A percentile compares a stretch with the other conserved stretches of the same genome.
Evolutionary conservation across 768 basidiomycete genomes (phyloP).

Genomic region (Panaeolus cyanescens): DNA sequence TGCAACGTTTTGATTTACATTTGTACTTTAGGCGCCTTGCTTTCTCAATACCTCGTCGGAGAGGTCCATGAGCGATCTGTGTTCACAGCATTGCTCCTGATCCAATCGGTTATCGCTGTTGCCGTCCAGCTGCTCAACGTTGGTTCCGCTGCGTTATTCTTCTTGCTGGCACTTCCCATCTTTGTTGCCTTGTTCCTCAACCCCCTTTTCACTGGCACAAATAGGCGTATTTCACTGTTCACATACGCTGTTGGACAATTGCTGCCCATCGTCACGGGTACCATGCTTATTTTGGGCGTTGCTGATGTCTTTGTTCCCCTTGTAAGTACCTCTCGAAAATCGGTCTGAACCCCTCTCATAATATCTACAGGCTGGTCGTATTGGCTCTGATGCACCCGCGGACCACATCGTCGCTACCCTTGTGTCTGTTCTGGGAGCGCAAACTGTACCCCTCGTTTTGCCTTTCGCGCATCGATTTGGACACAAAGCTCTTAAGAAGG

Average conservation of each 20-base stretch:
- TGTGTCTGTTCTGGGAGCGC: slow-evolving; percentile 56
- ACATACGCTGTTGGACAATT: slow-evolving; percentile 65
- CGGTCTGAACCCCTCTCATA: slow-evolving; percentile 3
- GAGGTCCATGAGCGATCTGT: slow-evolving; percentile 59
- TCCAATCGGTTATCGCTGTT: slow-evolving; percentile 57
- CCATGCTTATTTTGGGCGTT: slow-evolving; percentile 58
- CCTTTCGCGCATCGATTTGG: slow-evolving; percentile 81
- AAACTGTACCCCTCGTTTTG: slow-evolving; percentile 58
- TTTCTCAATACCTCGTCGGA: slow-evolving; percentile 60
- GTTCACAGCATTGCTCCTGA: slow-evolving; percentile 61
- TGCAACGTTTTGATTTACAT: background rate
- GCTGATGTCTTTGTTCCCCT: slow-evolving; percentile 91
- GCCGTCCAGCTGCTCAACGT: slow-evolving; percentile 64
- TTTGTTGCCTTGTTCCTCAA: slow-evolving; percentile 61
- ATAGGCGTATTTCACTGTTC: slow-evolving; percentile 48
- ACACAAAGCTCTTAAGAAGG: slow-evolving; percentile 29
- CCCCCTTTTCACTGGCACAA: slow-evolving; percentile 27
- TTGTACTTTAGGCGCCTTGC: slow-evolving; percentile 51
- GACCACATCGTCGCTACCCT: slow-evolving; percentile 89
- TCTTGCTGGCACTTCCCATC: slow-evolving; percentile 60
- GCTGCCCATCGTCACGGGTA: slow-evolving; percentile 57
- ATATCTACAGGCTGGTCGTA: slow-evolving; percentile 83
- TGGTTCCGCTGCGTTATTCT: slow-evolving; percentile 78
- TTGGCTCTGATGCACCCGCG: slow-evolving; percentile 80
- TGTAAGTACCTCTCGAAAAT: slow-evolving; percentile 38